Conservation (phyloP, 345 rosid species). For the Pistacia vera region DNA sequence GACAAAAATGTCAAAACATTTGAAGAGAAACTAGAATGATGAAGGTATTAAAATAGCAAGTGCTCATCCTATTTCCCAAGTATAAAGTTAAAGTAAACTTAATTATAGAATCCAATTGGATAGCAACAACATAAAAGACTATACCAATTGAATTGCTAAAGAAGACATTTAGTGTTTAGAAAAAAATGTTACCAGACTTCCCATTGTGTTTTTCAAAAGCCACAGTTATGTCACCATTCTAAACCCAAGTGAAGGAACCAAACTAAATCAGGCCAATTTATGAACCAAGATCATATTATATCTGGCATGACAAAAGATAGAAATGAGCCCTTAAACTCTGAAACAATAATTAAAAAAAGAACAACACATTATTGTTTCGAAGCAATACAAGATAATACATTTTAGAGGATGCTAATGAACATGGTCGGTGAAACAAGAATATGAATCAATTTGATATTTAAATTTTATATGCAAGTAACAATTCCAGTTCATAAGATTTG, state of each 20-base stretch:
- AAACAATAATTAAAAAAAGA: constrained; percentile 5
- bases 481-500: not conserved
- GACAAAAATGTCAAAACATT: not conserved
- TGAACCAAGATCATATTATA: not conserved
- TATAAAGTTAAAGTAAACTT: not conserved
- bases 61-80: not conserved
- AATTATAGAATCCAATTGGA: not conserved
- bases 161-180: not conserved
- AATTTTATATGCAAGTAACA: not conserved
- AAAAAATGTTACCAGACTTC: not conserved
- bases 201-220: not conserved
- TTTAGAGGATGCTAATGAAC: too few species aligned
- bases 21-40: constrained; percentile 2
- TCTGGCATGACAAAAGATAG: not conserved
- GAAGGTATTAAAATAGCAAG: not conserved
- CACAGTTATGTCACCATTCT: not conserved
- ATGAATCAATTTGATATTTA: not conserved
- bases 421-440: not conserved
- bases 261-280: not conserved
- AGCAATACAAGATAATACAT: not conserved
- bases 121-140: not conserved
- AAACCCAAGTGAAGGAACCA: not conserved
- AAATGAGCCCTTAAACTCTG: not conserved
- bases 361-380: not conserved
- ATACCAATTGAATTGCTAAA: constrained; percentile 4